Conservation (phyloP, 306 rosid species). For the Phaseolus lunatus region DNA sequence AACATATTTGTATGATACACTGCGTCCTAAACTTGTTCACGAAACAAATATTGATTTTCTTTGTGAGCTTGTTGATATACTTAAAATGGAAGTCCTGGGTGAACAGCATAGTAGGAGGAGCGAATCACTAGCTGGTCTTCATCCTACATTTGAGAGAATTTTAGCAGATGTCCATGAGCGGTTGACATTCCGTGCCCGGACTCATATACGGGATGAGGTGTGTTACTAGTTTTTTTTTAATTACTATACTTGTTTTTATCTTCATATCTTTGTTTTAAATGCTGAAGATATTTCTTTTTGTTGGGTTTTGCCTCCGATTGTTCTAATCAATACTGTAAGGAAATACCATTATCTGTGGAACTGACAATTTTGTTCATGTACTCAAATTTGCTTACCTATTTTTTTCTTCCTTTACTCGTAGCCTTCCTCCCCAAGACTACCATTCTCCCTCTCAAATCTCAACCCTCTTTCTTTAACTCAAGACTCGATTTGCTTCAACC, state of each 20-base stretch:
- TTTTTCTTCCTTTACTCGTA: slow-evolving; percentile 1
- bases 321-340: slow-evolving; percentile 12
- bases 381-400: background rate
- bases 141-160: slow-evolving; percentile 91
- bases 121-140: slow-evolving; percentile 87
- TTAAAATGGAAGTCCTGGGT: slow-evolving; percentile 90
- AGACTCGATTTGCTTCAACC: background rate
- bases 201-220: slow-evolving; percentile 94
- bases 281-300: slow-evolving; percentile 1
- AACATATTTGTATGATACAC: slow-evolving; percentile 85
- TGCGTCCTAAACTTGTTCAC: slow-evolving; percentile 94
- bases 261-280: background rate
- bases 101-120: slow-evolving; percentile 78
- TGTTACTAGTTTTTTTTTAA: slow-evolving; percentile 32
- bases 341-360: slow-evolving; percentile 13
- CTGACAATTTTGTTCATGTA: slow-evolving; percentile 21
- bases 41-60: slow-evolving; percentile 93
- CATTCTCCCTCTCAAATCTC: background rate
- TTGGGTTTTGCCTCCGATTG: slow-evolving; percentile 29
- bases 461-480: background rate
- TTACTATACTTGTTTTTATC: background rate
- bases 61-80: slow-evolving; percentile 96
- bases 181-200: slow-evolving; percentile 94
- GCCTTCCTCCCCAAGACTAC: background rate
- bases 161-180: slow-evolving; percentile 98